Base-by-base conservation (phyloP, 164 flowering plant genomes). In the Nymphaea thermarum region DNA sequence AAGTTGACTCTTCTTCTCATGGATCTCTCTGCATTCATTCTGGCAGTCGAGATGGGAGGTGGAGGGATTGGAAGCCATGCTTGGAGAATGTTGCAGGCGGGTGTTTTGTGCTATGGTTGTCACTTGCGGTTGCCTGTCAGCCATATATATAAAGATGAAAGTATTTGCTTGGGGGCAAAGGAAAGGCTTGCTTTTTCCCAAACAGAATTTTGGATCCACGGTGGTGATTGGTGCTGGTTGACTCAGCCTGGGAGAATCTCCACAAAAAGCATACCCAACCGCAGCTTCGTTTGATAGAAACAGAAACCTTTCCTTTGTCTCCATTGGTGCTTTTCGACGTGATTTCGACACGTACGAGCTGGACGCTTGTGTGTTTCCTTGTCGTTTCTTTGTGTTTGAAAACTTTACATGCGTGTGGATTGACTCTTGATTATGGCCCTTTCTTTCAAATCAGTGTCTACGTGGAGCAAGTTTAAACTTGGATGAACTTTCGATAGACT, bases 11-110 rank as follows among this genome's bases (percentile, higher is more conserved):
- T 65, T 63, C 36, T 76, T 77, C 44, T 84, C 80, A 67, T 83
- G 87, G 42, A 86, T 84, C 60, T 80, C 84, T 63, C 62, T 69
- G 74, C 90, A 88, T 25, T 76, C 79, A 42, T 53, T 71, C 73
- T 80, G 81, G 53, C 71, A 69, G 7, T 63, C 44, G 43, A 43
- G 71, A 69, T 36, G 59, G 3, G 82, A 62, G 16, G 70, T 36
- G 68, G 43, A 61, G 17, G 70, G 68, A 65, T 71, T 75, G 67
- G 70, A 65, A 45, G 75, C 82, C 85, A 82, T 82, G 55, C 57
- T 41, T 25, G 73, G 42, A 14, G 64, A 25, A 25, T 0, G 36
- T 25, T 51, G 14, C 5, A 51, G 57, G 14, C 12, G 57, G 14
- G 15, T 51, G 57, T 45, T 45, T 45, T 45, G 11, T 5, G 11